phyloP scores from a whole-genome alignment of 768 basidiomycete genomes.

The Mycena albidolilacea region DNA sequence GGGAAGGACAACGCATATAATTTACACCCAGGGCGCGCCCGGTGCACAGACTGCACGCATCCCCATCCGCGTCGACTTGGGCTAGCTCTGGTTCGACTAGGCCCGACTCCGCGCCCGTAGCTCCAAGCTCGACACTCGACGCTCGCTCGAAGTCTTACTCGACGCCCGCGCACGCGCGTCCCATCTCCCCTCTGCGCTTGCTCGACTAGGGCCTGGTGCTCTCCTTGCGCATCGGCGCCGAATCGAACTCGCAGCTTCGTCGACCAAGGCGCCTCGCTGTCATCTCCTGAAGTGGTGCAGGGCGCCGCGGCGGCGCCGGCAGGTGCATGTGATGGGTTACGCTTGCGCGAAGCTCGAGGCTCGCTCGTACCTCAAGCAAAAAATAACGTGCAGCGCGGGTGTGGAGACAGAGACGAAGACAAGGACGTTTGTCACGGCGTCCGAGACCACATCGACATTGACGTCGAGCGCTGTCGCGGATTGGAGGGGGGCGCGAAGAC shows the following conservation, averaged over 20 bases:
- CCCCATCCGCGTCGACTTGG: no score
- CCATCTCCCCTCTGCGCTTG: neutral
- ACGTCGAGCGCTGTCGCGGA: conserved; percentile 1
- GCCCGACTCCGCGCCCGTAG: no score
- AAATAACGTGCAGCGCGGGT: neutral
- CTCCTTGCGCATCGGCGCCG: neutral
- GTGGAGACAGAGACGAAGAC: neutral
- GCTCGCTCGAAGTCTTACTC: no score
- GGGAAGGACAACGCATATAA: neutral
- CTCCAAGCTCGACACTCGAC: no score
- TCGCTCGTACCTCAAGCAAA: neutral
- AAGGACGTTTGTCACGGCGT: conserved; percentile 1
- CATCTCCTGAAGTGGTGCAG: neutral
- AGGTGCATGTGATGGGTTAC: neutral
- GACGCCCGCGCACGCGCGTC: no score
- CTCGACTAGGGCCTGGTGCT: no score
- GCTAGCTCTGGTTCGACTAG: no score
- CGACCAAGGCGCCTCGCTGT: conserved; percentile 1
- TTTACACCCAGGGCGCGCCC: no score
- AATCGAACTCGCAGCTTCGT: neutral
- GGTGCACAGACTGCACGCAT: no score
- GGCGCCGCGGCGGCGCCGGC: neutral
- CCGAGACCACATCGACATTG: conserved; percentile 5
- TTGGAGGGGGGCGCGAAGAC: conserved; percentile 1
- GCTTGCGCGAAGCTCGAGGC: neutral